phyloP scores from a whole-genome alignment of 352 stramenopile species.

The Peronospora belbahrii region DNA sequence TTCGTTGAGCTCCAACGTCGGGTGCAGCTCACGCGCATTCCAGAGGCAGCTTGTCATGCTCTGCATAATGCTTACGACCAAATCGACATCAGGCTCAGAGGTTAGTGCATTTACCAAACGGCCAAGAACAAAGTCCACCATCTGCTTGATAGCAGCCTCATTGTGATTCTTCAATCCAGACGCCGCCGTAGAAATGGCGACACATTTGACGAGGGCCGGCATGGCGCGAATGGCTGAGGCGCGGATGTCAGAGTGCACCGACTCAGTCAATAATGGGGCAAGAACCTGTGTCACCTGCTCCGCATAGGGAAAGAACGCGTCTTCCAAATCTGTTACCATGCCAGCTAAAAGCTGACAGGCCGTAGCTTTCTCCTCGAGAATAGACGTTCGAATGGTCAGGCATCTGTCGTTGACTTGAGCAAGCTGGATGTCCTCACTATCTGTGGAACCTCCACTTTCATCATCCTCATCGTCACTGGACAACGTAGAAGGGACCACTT shows the following conservation, averaged over 20 bases:
- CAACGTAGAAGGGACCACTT: slow-evolving; percentile 57
- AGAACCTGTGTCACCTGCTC: slow-evolving; percentile 82
- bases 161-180: slow-evolving; percentile 16
- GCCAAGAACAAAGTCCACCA: slow-evolving; percentile 78
- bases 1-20: slow-evolving; percentile 52
- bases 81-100: slow-evolving; percentile 75
- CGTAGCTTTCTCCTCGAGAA: slow-evolving; percentile 80
- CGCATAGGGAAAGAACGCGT: slow-evolving; percentile 80
- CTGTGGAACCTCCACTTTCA: slow-evolving; percentile 27
- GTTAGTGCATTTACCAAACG: slow-evolving; percentile 68
- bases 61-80: slow-evolving; percentile 83
- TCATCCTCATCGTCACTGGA: slow-evolving; percentile 54
- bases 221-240: slow-evolving; percentile 73
- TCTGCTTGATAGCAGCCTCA: slow-evolving; percentile 65
- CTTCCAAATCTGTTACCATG: slow-evolving; percentile 73
- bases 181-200: slow-evolving; percentile 43
- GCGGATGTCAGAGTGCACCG: slow-evolving; percentile 79
- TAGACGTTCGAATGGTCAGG: slow-evolving; percentile 73
- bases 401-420: slow-evolving; percentile 79
- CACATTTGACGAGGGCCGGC: slow-evolving; percentile 67
- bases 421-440: slow-evolving; percentile 75
- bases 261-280: slow-evolving; percentile 73
- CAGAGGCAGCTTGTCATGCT: slow-evolving; percentile 69
- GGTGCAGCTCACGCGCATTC: slow-evolving; percentile 36
- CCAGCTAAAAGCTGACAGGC: slow-evolving; percentile 70